Base-by-base conservation (phyloP, 177 flowering plant species). In the Vitis hybrid region DNA sequence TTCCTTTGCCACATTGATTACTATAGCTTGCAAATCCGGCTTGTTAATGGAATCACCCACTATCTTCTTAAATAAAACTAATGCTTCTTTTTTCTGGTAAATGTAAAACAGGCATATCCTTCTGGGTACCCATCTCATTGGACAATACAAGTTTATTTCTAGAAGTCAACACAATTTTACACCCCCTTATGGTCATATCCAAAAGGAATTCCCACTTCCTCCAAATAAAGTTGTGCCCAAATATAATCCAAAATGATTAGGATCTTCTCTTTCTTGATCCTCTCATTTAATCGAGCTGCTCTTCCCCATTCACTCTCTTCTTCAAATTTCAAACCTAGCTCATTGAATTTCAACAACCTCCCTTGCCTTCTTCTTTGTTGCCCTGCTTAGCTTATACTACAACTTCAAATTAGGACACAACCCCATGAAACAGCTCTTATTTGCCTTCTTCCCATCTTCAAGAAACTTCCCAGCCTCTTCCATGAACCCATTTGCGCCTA, bases 31-130 rank as follows among this genome's bases (percentile, higher is more conserved):
- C 65, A 77, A 3, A 22, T 62, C 58, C 4, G 38, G 54, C 13
- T n/a, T 8, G 14, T 76, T 62, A 19, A 24, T 66, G 4, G 5
- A 38, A 18, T 50, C 69, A 5, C 73, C 79, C 0, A 74, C 82
- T 18, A 59, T 66, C 59, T 74, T 14, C 55, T 51, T 60, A 50
- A 84, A 84, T 0, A 82, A 50, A 1, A 44, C 12, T 79, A 81
- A 78, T 19, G 83, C 76, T 20, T 82, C 85, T 1, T 59, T 59
- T 22, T 4, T 63, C 24, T 0, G 55, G 10, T 51, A 84, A 67
- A 3, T 59, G 7, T 8, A 62, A 28, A 4, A 84, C 59, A 24
- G 11, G 17, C 9, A 76, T 18, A 18, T 7, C n/a, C 1, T 13
- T 66, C 3, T 33, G 38, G 7, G 38, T 33, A 33, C 38, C 28